Evolutionary conservation across 305 asterid genomes (phyloP).

Genomic region (Fraxinus angustifolia): DNA sequence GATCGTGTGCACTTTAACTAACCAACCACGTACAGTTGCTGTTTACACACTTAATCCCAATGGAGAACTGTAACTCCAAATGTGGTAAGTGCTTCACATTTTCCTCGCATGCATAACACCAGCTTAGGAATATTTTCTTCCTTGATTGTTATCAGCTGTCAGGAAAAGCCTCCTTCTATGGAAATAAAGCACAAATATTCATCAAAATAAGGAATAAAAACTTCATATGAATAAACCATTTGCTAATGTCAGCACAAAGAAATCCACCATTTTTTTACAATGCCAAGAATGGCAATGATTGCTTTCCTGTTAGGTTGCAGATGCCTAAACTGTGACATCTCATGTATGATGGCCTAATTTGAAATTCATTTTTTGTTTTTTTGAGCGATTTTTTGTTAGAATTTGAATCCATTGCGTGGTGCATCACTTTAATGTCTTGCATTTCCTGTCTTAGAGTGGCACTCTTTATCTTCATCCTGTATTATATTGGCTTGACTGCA

Average conservation of each 20-base stretch:
- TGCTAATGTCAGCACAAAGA: neutral
- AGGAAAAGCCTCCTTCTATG: neutral
- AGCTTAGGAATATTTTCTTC: neutral
- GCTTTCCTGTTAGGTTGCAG: slow-evolving; percentile 1
- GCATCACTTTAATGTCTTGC: neutral
- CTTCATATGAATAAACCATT: neutral
- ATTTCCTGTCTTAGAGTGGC: neutral
- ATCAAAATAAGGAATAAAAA: neutral
- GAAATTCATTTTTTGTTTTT: neutral
- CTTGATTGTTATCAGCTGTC: neutral
- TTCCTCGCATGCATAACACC: neutral
- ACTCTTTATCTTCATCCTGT: neutral
- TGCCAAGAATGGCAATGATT: neutral
- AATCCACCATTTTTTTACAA: neutral
- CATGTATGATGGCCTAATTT: slow-evolving; percentile 10
- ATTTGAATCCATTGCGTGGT: neutral
- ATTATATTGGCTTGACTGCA: neutral
- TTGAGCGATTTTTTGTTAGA: neutral
- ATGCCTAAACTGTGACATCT: slow-evolving; percentile 10
- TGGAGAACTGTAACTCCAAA: neutral
- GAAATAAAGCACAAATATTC: neutral
- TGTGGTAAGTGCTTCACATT: neutral
- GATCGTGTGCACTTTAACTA: neutral
- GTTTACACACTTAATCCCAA: neutral
- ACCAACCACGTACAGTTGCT: neutral